Conservation (phyloP, 2,329 filamentous ascomycete genomes). For the Nannizziopsis barbatae region DNA sequence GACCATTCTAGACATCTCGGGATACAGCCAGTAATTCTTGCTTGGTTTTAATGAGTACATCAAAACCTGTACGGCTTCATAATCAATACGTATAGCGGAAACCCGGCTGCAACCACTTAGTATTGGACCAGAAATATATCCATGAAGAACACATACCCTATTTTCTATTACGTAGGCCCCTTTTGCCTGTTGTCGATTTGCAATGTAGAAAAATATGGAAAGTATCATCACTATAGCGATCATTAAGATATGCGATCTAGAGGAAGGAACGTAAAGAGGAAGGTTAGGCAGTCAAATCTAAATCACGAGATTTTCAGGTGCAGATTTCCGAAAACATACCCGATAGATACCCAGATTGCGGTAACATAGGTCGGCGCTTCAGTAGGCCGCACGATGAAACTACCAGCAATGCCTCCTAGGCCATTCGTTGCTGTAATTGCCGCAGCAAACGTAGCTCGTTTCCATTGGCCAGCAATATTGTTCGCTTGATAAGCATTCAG, state of each 20-base stretch:
- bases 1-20: no score
- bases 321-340: slow-evolving; percentile 22
- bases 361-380: slow-evolving; percentile 55
- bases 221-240: slow-evolving; percentile 44
- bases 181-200: slow-evolving; percentile 40
- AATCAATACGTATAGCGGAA: slow-evolving; percentile 29
- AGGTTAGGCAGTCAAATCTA: no score
- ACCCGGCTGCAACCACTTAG: slow-evolving; percentile 17
- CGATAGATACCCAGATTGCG: slow-evolving; percentile 57
- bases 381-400: slow-evolving; percentile 51
- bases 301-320: no score
- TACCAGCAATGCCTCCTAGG: slow-evolving; percentile 53
- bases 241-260: slow-evolving; percentile 48
- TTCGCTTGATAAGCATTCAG: slow-evolving; percentile 53
- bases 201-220: slow-evolving; percentile 42
- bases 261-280: background rate
- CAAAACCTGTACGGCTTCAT: background rate
- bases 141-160: slow-evolving; percentile 20
- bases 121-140: background rate
- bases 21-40: no score
- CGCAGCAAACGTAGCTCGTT: slow-evolving; percentile 51
- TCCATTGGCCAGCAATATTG: slow-evolving; percentile 55
- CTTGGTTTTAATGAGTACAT: no score
- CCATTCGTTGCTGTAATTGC: slow-evolving; percentile 51
- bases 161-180: slow-evolving; percentile 44